phyloP scores from a whole-genome alignment of 768 basidiomycete species.

The Chalciporus piperatus region DNA sequence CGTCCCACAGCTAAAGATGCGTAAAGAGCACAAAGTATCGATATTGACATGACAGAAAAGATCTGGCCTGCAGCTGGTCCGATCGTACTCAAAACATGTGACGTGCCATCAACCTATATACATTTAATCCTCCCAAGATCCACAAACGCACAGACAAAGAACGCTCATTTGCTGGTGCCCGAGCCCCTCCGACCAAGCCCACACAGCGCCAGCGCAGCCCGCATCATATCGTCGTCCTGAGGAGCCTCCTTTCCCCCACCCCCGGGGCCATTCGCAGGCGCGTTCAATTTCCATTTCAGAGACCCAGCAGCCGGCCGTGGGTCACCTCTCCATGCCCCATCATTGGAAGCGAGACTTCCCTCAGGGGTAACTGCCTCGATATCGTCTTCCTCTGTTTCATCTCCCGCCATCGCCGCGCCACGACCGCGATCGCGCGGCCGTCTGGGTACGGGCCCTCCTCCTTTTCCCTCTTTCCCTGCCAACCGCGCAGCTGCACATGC shows the following conservation, averaged over 20 bases:
- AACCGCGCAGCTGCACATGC: constrained; percentile 44
- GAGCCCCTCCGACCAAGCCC: constrained; percentile 39
- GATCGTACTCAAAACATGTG: neutral
- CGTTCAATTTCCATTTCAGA: constrained; percentile 1
- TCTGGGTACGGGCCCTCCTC: constrained; percentile 9
- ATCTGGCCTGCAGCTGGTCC: neutral
- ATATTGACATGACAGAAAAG: neutral
- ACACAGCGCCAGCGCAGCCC: constrained; percentile 65
- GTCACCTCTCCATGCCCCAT: constrained; percentile 34
- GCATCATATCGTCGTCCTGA: constrained; percentile 67
- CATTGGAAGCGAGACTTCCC: constrained; percentile 47
- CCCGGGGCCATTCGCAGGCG: neutral
- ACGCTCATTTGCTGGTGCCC: neutral
- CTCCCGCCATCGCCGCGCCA: constrained; percentile 30
- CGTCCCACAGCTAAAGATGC: neutral
- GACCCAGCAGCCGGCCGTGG: neutral
- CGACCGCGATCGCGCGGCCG: constrained; percentile 2
- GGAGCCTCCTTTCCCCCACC: constrained; percentile 11
- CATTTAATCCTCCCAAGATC: neutral
- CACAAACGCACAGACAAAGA: neutral
- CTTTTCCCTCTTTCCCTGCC: constrained; percentile 41
- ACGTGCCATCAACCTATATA: neutral
- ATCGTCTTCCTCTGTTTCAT: constrained; percentile 62
- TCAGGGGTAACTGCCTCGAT: constrained; percentile 65
- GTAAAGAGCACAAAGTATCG: neutral